Base-by-base conservation (phyloP, 306 rosid species). In the Quercus bicolor region DNA sequence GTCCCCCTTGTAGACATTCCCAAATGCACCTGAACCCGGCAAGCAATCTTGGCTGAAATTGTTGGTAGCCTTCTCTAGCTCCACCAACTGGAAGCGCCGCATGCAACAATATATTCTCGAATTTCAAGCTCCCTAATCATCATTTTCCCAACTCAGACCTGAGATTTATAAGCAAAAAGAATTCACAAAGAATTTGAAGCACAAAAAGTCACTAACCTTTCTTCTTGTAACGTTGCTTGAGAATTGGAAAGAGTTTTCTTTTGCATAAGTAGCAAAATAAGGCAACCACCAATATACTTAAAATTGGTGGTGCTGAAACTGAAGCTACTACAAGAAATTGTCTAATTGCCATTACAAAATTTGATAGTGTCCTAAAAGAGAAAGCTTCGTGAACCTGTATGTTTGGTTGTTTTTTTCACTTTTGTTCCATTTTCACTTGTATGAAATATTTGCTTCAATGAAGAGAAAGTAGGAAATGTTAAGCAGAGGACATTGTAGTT, bases 21-120 rank as follows among this genome's bases (percentile, higher is more conserved):
- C 96, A 83, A 90, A 89, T 37, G 92, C 92, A 60, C 98, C 98
- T 73, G 90, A 88, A 51, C 98, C 98, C 77, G 90, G 28, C 78
- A 94, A 79, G 74, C 80, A 82, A 31, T 89, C 97, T 57, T 72
- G 75, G 79, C 87, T 88, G 79, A 94, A 94, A 65, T 85, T 89
- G 56, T 88, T 81, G 48, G 97, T 89, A 40, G 97, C 90, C 80
- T 75, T 92, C 83, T 82, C 84, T 59, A 90, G 79, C 62, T 92
- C 97, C 82, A 86, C 89, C 72, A 86, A 76, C 74, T 78, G 70
- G 72, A 90, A 92, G 70, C 80, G 75, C 89, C 91, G 89, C 66
- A 90, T 90, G 89, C 66, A 90, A 52, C 19, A 77, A 61, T 77
- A 75, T 84, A 13, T 82, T 84, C 24, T 81, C 95, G 61, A 81